Conservation (phyloP, 805 yeast genomes). For the Kodamaea hsintzibuensis region DNA sequence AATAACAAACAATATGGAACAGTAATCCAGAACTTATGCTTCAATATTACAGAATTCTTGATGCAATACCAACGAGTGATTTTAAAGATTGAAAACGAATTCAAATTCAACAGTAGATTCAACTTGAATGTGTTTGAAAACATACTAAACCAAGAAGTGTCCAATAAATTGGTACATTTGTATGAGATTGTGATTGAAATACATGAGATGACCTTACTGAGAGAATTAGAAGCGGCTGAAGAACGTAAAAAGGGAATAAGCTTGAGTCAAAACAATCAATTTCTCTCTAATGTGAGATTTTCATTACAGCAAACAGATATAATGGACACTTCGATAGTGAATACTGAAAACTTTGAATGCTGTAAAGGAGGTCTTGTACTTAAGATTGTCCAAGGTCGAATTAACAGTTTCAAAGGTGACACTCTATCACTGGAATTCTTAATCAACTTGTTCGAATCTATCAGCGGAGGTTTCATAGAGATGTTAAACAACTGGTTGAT, state of each 20-base stretch:
- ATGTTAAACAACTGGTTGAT: constrained; percentile 82
- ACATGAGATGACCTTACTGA: constrained; percentile 46
- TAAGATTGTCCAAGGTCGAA: constrained; percentile 57
- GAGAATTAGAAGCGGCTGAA: constrained; percentile 21
- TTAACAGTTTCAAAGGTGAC: constrained; percentile 68
- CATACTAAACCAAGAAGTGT: constrained; percentile 25
- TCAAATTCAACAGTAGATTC: constrained; percentile 48
- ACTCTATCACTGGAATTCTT: constrained; percentile 53
- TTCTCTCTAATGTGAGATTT: constrained; percentile 38
- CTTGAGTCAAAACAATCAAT: constrained; percentile 18
- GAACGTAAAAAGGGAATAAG: constrained; percentile 19
- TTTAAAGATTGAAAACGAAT: constrained; percentile 54
- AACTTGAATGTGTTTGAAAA: constrained; percentile 59
- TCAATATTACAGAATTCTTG: constrained; percentile 43
- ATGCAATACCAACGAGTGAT: constrained; percentile 29
- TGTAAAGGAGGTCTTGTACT: constrained; percentile 82
- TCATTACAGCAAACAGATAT: constrained; percentile 46
- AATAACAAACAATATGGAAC: constrained; percentile 60
- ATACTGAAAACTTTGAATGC: constrained; percentile 47
- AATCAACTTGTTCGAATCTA: constrained; percentile 49
- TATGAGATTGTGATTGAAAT: constrained; percentile 58
- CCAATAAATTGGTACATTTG: constrained; percentile 48
- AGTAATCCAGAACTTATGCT: constrained; percentile 72
- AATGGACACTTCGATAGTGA: constrained; percentile 49
- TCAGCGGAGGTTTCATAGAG: constrained; percentile 61